These are phyloP conservation scores for Suhomyces emberorum DNA, from an alignment of 805 yeast species.

Conservation along the genomic window DNA sequence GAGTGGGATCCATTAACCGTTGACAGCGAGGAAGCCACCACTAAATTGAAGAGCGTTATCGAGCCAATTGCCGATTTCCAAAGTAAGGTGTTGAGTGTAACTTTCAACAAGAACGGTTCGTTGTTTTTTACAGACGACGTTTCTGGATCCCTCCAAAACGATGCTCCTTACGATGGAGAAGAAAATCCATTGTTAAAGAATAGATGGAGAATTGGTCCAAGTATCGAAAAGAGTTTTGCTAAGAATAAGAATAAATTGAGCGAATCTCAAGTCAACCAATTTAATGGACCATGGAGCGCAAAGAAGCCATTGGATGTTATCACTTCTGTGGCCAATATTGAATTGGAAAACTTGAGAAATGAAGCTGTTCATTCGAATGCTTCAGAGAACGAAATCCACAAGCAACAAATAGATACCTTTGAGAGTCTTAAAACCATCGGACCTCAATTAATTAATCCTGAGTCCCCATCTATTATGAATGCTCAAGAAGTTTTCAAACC, in stretches of 20 bases:
- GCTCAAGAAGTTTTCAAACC: constrained; percentile 63
- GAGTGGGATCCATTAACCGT: constrained; percentile 82
- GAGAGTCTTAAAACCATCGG: constrained; percentile 56
- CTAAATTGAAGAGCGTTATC: constrained; percentile 56
- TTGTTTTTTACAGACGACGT: constrained; percentile 76
- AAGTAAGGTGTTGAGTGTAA: constrained; percentile 48
- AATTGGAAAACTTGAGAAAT: constrained; percentile 51
- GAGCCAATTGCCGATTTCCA: constrained; percentile 72
- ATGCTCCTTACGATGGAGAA: constrained; percentile 61
- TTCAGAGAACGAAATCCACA: constrained; percentile 42
- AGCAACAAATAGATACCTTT: constrained; percentile 56
- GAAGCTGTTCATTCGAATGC: constrained; percentile 17
- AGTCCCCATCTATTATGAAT: constrained; percentile 57
- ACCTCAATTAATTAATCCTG: constrained; percentile 54
- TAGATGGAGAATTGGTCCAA: constrained; percentile 92
- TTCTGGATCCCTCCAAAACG: constrained; percentile 37
- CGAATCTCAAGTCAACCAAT: constrained; percentile 46
- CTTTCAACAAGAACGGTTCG: constrained; percentile 76
- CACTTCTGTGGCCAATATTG: constrained; percentile 60
- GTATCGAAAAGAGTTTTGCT: constrained; percentile 75
- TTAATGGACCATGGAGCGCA: constrained; percentile 76
- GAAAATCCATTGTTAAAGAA: constrained; percentile 47
- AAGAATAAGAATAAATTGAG: constrained; percentile 57
- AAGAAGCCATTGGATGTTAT: constrained; percentile 60
- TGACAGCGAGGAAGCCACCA: constrained; percentile 51